Base-by-base conservation (phyloP, 768 basidiomycete genomes). In the Gyrodon lividus region DNA sequence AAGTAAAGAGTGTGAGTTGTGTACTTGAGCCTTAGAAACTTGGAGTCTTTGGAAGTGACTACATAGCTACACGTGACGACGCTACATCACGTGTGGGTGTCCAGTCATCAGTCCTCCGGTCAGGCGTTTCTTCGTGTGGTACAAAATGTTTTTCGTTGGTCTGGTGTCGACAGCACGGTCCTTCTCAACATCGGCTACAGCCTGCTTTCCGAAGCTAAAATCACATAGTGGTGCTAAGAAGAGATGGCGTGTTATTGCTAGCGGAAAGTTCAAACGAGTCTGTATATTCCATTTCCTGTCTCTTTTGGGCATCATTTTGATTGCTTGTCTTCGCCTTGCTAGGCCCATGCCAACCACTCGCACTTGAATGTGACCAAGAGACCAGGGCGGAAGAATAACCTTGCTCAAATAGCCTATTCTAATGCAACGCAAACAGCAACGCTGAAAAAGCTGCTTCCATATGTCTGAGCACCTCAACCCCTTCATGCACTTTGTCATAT, bases 161-260 rank as follows among this genome's bases (percentile, higher is more conserved):
- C 43, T 69, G 14, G 6, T 65, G 31, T 54, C 59, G 34, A 64
- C 58, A 23, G 59, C 62, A 30, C 77, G 79, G 20, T 59, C 73
- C 13, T 88, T 91, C 67, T 86, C 88, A 33, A 80, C 82, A 13
- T 81, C 83, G 5, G 67, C 79, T 6, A 55, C 76, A 2, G 65
- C 68, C 24, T 75, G 78, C 48, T 86, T 83, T 48, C 89, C 88
- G 47, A 91, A 91, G 71, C 71, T 91, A 59, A 91, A 91, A 68
- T 80, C 85, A 1, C 89, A 91, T 65, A 85, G 82, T 3, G 89
- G 88, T 9, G 79, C 89, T 20, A 90, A 90, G 72, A 91, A 91
- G 70, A 74, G 89, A 54, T 91, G 87, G 87, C 74, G 80, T 51
- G 83, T 85, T 3, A 68, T 89, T 40, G 79, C 80, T n/a, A 83